Percentiles rank a stretch among this genome's conserved stretches.
phyloP scores from a whole-genome alignment of 352 stramenopile genomes.

The Pythium plurisporium region DNA sequence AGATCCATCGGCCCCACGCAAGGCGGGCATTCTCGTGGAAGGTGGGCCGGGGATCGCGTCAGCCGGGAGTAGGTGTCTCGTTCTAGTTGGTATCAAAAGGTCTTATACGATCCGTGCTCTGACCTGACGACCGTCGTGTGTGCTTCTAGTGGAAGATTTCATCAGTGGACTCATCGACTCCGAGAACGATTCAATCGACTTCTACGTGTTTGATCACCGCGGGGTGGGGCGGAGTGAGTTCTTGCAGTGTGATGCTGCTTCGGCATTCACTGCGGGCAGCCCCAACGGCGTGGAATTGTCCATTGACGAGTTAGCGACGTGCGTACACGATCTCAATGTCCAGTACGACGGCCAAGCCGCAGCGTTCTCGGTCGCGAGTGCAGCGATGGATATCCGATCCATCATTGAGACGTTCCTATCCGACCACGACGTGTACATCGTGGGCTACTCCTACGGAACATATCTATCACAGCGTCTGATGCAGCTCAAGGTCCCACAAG shows the following conservation, averaged over 20 bases:
- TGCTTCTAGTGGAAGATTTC: not conserved
- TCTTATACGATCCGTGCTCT: not conserved
- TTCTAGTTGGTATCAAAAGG: too few species aligned
- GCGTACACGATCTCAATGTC: not conserved
- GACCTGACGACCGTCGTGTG: not conserved
- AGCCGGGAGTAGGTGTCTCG: not conserved
- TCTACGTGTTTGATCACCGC: not conserved
- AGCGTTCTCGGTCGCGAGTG: slow-evolving; percentile 17
- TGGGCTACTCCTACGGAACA: slow-evolving; percentile 30
- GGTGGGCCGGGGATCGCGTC: slow-evolving; percentile 16
- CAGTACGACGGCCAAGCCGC: slow-evolving; percentile 19
- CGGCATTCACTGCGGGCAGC: not conserved
- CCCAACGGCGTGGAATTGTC: not conserved
- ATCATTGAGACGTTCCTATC: slow-evolving; percentile 22
- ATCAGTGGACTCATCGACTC: not conserved
- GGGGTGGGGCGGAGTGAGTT: not conserved
- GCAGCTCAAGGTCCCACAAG: slow-evolving; percentile 19
- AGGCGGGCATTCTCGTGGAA: slow-evolving; percentile 8
- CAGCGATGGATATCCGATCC: slow-evolving; percentile 19
- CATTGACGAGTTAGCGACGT: not conserved
- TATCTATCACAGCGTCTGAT: slow-evolving; percentile 24
- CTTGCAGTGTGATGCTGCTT: not conserved
- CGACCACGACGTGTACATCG: slow-evolving; percentile 17
- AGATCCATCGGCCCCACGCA: not conserved
- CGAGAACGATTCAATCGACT: not conserved